Conservation (phyloP, 2,329 filamentous ascomycete species). For the Neonectria sp. region DNA sequence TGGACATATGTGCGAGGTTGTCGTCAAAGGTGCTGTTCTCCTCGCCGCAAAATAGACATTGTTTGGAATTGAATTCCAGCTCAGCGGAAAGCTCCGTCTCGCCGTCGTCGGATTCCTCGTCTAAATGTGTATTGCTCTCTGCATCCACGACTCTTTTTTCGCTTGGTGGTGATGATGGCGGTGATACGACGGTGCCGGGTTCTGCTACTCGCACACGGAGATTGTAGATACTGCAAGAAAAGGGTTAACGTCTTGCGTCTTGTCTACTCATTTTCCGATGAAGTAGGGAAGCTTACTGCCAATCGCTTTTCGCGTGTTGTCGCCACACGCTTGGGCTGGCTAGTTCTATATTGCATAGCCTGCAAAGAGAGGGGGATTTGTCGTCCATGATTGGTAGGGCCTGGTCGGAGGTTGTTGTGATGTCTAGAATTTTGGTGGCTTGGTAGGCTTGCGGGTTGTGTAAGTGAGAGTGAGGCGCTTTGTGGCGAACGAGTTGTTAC, state of each 20-base stretch:
- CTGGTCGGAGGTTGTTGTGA: not conserved
- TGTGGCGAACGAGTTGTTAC: not conserved
- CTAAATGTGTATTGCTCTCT: not conserved
- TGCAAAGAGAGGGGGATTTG: not conserved
- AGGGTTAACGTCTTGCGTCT: not conserved
- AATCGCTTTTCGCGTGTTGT: not conserved
- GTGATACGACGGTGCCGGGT: not conserved
- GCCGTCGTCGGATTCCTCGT: not conserved
- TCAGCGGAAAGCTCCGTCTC: not conserved
- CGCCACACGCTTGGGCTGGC: not conserved
- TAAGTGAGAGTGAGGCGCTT: not conserved
- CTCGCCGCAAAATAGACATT: conserved; percentile 62
- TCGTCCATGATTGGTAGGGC: not conserved
- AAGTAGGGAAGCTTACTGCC: not conserved
- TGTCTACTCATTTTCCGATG: not conserved
- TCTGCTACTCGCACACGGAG: not conserved
- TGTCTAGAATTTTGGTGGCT: not conserved
- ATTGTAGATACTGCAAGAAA: not conserved
- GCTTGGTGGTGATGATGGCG: not conserved
- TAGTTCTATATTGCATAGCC: not conserved
- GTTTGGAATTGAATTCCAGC: not conserved
- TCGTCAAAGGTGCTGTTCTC: conserved; percentile 49
- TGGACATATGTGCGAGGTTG: conserved; percentile 65
- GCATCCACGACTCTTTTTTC: not conserved
- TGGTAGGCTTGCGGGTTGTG: not conserved